Evolutionary conservation across 805 yeast genomes (phyloP), one percentile per base, ranked within the genome.

Genomic region (Kluyveromyces nonfermentans): DNA sequence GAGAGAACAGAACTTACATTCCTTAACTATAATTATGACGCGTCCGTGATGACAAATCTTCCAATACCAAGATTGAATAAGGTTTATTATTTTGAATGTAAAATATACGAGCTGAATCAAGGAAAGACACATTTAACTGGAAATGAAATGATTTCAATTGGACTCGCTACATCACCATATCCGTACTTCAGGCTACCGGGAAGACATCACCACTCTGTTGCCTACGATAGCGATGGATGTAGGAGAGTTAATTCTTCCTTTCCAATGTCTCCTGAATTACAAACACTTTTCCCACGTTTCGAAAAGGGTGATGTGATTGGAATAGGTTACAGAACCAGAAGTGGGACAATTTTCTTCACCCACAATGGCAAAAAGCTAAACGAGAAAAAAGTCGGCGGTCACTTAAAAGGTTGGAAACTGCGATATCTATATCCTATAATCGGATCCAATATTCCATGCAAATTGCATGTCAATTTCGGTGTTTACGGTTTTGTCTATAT

Each of bases 161-260:
- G 98, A 0, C 57, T 93, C 3, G 74, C 89, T 0, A 77, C 94
- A 0, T 77, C 79, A 49, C 98, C 98, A 6, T 93, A 93, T 56
- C 98, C 98, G 1, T 79, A 82, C 64, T 93, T 93, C 64, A 71
- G 97, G 52, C 68, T 93, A 33, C 97, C 98, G 0, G 98, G 98
- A 0, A 75, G 93, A 56, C 95, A 88, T 55, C 73, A 81, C 35
- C 82, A 79, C 60, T 86, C 96, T 0, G 70, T 87, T 3, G 75
- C 88, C n/a, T 93, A 90, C 63, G 96, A 88, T 49, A 84, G 95
- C 5, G 74, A 74, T 42, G 98, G 97, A 3, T 70, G 75, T 46
- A 73, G 95, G 45, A 73, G 97, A 43, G 73, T 77, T 48, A 87
- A 85, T 59, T 85, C 84, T 59, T 87, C 96, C 5, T 85, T 86